These are phyloP conservation scores for Fraxinus platypoda DNA, from an alignment of 305 asterid genomes.

Conservation along the genomic window DNA sequence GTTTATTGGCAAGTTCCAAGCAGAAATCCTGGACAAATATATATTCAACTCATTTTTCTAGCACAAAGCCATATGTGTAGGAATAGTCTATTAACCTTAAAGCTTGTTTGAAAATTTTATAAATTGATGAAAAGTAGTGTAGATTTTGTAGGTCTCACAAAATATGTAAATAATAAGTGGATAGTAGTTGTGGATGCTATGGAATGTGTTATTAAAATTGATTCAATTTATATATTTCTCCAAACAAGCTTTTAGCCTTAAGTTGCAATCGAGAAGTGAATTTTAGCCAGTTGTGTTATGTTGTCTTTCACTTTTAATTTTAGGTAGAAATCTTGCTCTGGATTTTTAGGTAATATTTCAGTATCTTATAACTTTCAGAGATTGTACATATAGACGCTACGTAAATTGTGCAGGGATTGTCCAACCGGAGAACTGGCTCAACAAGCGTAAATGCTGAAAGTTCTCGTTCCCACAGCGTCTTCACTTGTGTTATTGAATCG, in stretches of 20 bases:
- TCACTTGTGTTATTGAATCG: conserved; percentile 95
- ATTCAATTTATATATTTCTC: neutral
- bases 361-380: conserved; percentile 8
- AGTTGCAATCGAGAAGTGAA: conserved; percentile 8
- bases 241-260: conserved; percentile 1
- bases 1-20: neutral
- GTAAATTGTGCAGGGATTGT: conserved; percentile 65
- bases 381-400: conserved; percentile 15
- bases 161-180: neutral
- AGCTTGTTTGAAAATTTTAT: neutral
- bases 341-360: conserved; percentile 8
- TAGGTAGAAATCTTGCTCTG: neutral
- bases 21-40: neutral
- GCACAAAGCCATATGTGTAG: neutral
- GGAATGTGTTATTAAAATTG: neutral
- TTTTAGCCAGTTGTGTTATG: conserved; percentile 3
- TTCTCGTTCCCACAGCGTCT: conserved; percentile 98
- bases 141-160: neutral
- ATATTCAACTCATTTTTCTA: neutral
- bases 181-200: neutral
- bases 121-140: neutral
- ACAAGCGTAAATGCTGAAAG: conserved; percentile 93
- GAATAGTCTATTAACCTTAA: neutral
- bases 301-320: neutral
- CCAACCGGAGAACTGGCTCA: conserved; percentile 89